Evolutionary conservation across 345 rosid genomes (phyloP).

Genomic region (Psidium friedrichsthalianum): DNA sequence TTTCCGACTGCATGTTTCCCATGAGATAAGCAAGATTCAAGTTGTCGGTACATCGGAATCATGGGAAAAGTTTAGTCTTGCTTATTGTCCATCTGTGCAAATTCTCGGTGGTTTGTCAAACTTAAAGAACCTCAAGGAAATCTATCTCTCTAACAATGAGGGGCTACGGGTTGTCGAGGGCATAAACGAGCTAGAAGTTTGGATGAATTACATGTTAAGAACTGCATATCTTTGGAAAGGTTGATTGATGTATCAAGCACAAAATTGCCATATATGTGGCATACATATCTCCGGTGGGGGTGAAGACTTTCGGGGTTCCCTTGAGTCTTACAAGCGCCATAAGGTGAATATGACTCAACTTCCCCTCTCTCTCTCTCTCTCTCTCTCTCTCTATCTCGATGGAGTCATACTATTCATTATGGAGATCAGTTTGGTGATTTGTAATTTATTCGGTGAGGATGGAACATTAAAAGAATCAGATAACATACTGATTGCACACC

Average conservation of each 20-base stretch:
- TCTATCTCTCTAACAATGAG: background rate
- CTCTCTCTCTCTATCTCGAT: too few relatives aligned
- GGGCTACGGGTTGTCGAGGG: background rate
- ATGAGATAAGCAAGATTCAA: too few relatives aligned
- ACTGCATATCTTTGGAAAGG: background rate
- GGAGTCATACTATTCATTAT: background rate
- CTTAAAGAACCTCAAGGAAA: background rate
- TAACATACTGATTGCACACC: background rate
- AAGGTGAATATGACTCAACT: background rate
- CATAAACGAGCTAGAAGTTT: background rate
- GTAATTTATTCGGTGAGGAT: background rate
- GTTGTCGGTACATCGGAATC: background rate
- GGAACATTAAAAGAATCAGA: background rate
- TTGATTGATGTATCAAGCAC: background rate
- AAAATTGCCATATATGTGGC: background rate
- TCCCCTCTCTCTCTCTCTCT: background rate
- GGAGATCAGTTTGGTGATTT: background rate
- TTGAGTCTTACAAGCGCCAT: background rate
- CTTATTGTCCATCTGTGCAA: background rate
- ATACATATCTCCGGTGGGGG: background rate
- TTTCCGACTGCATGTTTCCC: background rate
- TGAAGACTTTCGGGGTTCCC: background rate
- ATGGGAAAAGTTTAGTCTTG: too few relatives aligned
- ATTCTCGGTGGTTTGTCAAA: background rate
- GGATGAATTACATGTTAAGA: too few relatives aligned